Evolutionary conservation across 495 filamentous ascomycete species (phyloP).

Genomic region (Talaromyces borbonicus): DNA sequence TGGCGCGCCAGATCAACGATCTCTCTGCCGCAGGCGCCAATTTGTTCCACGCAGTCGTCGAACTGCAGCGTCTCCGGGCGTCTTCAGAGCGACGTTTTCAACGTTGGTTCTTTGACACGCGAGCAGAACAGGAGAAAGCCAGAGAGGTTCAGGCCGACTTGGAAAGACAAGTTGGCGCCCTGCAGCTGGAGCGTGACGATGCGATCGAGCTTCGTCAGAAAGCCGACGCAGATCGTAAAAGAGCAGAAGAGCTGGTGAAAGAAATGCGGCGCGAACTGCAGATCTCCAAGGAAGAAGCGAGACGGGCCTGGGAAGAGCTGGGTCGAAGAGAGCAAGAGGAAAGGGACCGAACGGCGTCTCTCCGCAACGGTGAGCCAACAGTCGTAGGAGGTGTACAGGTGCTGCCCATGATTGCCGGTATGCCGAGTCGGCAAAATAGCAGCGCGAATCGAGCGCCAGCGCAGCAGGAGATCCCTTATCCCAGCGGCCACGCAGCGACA

Average conservation of each 20-base stretch:
- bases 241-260: constrained; percentile 61
- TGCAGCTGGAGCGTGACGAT: constrained; percentile 59
- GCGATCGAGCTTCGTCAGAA: constrained; percentile 52
- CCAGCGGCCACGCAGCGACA: constrained; percentile 18
- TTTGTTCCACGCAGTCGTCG: constrained; percentile 94
- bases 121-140: constrained; percentile 73
- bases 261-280: constrained; percentile 86
- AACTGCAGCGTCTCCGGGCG: constrained; percentile 88
- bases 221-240: constrained; percentile 54
- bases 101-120: constrained; percentile 95
- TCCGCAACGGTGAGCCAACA: constrained; percentile 81
- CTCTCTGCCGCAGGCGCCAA: constrained; percentile 94
- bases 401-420: constrained; percentile 82
- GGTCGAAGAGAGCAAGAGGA: constrained; percentile 91
- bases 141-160: constrained; percentile 79
- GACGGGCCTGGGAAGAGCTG: constrained; percentile 94
- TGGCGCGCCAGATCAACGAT: constrained; percentile 89
- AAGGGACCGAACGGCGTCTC: constrained; percentile 74
- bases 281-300: constrained; percentile 93
- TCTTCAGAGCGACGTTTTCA: constrained; percentile 97
- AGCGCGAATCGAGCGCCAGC: constrained; percentile 35
- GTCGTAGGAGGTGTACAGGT: constrained; percentile 91
- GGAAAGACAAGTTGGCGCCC: constrained; percentile 59
- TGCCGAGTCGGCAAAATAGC: constrained; percentile 55
- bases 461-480: constrained; percentile 35